A percentile compares a stretch with the other conserved stretches of the same genome.
These are phyloP conservation scores for Coniochaeta sp. DNA, from an alignment of 2,329 filamentous ascomycete genomes.

Conservation along the genomic window DNA sequence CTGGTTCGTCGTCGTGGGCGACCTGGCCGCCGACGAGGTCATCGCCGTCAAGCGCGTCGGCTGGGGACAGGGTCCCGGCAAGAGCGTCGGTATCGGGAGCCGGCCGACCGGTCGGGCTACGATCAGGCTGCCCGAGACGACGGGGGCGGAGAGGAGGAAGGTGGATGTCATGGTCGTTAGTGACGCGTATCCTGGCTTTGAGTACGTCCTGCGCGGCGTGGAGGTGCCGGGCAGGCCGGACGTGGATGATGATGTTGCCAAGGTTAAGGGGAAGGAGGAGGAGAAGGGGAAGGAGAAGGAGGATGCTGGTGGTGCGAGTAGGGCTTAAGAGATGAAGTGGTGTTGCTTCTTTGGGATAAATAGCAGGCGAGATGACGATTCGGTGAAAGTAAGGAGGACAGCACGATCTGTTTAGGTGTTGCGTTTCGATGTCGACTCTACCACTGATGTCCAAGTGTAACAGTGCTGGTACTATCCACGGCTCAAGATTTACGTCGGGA, in stretches of 20 bases:
- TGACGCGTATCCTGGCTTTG: constrained; percentile 79
- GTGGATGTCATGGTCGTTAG: constrained; percentile 73
- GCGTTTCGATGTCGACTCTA: too few relatives aligned
- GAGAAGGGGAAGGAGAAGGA: not conserved
- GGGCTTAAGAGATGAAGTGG: not conserved
- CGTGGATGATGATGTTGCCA: constrained; percentile 39
- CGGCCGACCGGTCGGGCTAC: constrained; percentile 46
- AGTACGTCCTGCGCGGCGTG: constrained; percentile 39
- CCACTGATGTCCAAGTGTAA: not conserved
- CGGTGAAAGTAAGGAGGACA: too few relatives aligned
- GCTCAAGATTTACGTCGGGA: too few relatives aligned
- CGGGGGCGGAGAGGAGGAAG: constrained; percentile 42
- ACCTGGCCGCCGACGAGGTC: constrained; percentile 63
- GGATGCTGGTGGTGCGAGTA: not conserved
- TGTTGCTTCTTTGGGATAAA: too few relatives aligned
- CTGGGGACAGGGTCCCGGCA: constrained; percentile 45
- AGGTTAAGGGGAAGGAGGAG: constrained; percentile 14
- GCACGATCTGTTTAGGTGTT: too few relatives aligned
- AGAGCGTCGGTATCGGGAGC: constrained; percentile 28
- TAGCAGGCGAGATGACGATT: too few relatives aligned
- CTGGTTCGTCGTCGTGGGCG: constrained; percentile 77
- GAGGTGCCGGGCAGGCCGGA: constrained; percentile 43
- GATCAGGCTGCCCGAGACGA: constrained; percentile 52
- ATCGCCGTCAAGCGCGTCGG: constrained; percentile 79
- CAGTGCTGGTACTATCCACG: too few relatives aligned